Percentiles rank a stretch among this genome's conserved stretches.
phyloP scores from a whole-genome alignment of 441 rosid genomes.

The Eutrema salsugineum region DNA sequence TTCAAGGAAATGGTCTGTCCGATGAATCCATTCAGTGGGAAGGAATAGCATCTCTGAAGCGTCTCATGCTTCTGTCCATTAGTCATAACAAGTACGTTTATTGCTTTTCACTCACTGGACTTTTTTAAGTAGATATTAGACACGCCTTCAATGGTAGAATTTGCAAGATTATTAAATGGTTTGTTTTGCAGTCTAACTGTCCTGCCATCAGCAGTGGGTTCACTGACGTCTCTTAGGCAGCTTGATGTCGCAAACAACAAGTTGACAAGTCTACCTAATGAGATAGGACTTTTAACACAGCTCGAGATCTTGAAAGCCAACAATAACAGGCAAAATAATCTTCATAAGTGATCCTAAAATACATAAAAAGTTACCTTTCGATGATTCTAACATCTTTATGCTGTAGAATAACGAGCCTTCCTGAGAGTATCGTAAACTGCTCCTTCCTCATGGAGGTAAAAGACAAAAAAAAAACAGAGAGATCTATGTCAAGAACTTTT shows the following conservation, averaged over 20 bases:
- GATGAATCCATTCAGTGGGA: slow-evolving; percentile 72
- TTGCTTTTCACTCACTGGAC: background rate
- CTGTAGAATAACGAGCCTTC: slow-evolving; percentile 56
- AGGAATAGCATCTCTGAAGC: slow-evolving; percentile 52
- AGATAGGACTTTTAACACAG: slow-evolving; percentile 58
- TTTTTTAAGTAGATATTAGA: background rate
- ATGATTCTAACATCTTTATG: background rate
- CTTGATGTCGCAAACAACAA: slow-evolving; percentile 67
- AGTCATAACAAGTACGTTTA: slow-evolving; percentile 62
- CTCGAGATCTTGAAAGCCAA: slow-evolving; percentile 79
- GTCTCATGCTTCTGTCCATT: slow-evolving; percentile 52
- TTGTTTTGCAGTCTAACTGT: slow-evolving; percentile 54
- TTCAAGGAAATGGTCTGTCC: slow-evolving; percentile 59
- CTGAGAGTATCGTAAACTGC: slow-evolving; percentile 54
- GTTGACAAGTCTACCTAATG: slow-evolving; percentile 64
- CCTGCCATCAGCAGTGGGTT: slow-evolving; percentile 62
- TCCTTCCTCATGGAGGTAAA: slow-evolving; percentile 64
- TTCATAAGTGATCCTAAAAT: background rate
- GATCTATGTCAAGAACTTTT: background rate
- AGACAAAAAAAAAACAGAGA: background rate
- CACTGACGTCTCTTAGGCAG: slow-evolving; percentile 58
- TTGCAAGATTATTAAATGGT: background rate
- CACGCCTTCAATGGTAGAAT: background rate
- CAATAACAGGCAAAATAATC: slow-evolving; percentile 59
- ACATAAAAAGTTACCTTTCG: background rate